Evolutionary conservation across 139 green algal genomes (phyloP).

Genomic region (Chlamydomonas schloesseri): DNA sequence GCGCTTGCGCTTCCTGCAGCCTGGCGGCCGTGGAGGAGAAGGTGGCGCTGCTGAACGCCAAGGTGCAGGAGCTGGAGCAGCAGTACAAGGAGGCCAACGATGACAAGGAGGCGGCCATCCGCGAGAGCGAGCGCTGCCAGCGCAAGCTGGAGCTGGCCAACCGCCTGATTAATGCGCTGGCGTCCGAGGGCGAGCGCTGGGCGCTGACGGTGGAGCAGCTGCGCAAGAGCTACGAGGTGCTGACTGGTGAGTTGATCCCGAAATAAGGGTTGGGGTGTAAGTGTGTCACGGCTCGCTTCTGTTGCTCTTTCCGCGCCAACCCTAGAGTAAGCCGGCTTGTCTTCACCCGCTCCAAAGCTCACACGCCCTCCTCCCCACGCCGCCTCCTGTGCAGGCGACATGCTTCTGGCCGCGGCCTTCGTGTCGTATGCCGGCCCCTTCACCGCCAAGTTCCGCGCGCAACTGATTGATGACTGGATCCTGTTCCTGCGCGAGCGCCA

Average conservation of each 20-base stretch:
- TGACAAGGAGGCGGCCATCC: constrained; percentile 90
- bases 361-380: too few species aligned
- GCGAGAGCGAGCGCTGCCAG: constrained; percentile 79
- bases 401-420: constrained; percentile 81
- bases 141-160: constrained; percentile 88
- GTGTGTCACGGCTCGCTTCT: too few species aligned
- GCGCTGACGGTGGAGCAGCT: constrained; percentile 80
- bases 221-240: constrained; percentile 79
- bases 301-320: too few species aligned
- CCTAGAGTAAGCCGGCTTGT: too few species aligned
- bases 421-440: constrained; percentile 84
- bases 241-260: constrained; percentile 50
- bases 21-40: constrained; percentile 73
- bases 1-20: background rate
- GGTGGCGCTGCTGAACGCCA: constrained; percentile 44
- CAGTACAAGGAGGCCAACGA: constrained; percentile 82
- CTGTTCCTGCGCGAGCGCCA: constrained; percentile 78
- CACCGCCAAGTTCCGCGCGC: constrained; percentile 78
- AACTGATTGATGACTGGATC: constrained; percentile 78
- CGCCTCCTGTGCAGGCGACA: constrained; percentile 69
- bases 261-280: background rate
- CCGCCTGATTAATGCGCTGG: constrained; percentile 88
- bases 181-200: constrained; percentile 86
- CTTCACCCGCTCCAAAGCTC: too few species aligned
- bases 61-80: constrained; percentile 83